Percentiles rank a stretch among this genome's conserved stretches.
Conservation (phyloP, 176 grass and related monocot species). For the Musa itinerans region DNA sequence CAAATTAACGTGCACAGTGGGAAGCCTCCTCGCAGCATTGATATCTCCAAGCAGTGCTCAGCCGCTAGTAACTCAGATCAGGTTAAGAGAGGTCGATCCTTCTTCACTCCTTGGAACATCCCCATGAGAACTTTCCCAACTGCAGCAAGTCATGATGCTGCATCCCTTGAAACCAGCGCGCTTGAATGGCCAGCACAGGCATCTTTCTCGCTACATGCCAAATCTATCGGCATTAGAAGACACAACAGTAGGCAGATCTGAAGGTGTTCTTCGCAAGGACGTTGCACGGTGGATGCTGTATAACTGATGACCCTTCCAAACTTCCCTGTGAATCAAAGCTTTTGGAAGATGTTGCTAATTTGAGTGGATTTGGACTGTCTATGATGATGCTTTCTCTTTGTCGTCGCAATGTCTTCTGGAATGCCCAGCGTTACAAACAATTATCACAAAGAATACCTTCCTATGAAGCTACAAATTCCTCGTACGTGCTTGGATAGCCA, state of each 20-base stretch:
- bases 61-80: not conserved
- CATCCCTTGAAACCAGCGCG: not conserved
- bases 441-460: too few relatives aligned
- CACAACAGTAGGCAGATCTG: not conserved
- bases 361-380: too few relatives aligned
- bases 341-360: not conserved
- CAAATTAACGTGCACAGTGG: not conserved
- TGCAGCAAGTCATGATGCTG: conserved; percentile 18
- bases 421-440: too few relatives aligned
- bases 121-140: conserved; percentile 6
- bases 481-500: too few relatives aligned
- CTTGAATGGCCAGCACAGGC: conserved; percentile 18
- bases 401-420: too few relatives aligned
- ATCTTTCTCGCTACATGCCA: not conserved
- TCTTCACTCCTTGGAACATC: conserved; percentile 13
- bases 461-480: too few relatives aligned
- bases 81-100: conserved; percentile 6
- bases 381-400: too few relatives aligned
- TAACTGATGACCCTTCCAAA: not conserved
- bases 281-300: conserved; percentile 19
- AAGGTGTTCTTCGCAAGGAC: conserved; percentile 16
- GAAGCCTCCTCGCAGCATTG: not conserved
- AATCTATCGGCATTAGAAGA: not conserved
- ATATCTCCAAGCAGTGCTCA: not conserved
- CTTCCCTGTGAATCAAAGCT: not conserved